phyloP scores from a whole-genome alignment of 1,284 basidiomycete species.

The Pascua guehoae region DNA sequence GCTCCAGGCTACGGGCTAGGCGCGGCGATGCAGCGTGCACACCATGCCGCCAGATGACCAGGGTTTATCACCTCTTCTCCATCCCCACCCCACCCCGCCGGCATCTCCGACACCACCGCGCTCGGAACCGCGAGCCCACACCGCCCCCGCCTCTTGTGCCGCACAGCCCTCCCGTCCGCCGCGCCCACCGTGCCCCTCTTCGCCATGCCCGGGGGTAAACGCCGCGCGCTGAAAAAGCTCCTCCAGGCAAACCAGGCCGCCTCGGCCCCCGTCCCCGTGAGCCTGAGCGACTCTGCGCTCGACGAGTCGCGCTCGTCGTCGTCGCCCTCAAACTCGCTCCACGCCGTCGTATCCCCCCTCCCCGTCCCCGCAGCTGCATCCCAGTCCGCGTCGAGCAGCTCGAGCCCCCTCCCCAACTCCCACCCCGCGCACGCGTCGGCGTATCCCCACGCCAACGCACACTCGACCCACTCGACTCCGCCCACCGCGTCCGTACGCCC shows the following conservation, averaged over 20 bases:
- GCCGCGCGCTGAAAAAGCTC: conserved; percentile 46
- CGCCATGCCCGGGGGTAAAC: conserved; percentile 45
- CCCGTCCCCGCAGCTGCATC: not conserved
- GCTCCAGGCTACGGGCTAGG: too few relatives aligned
- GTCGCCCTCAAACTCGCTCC: not conserved
- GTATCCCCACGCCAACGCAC: too few relatives aligned
- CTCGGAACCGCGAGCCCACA: too few relatives aligned
- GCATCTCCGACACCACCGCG: conserved; percentile 2
- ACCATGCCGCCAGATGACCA: too few relatives aligned
- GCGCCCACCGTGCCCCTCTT: too few relatives aligned
- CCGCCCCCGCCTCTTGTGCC: too few relatives aligned
- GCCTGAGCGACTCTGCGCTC: not conserved
- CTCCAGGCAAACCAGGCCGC: conserved; percentile 12
- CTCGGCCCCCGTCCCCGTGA: not conserved
- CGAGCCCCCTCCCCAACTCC: too few relatives aligned
- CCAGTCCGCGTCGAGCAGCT: not conserved
- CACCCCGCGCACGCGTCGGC: too few relatives aligned
- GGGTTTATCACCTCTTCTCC: not conserved
- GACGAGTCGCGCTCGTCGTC: not conserved
- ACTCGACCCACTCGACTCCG: too few relatives aligned
- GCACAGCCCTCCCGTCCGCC: too few relatives aligned
- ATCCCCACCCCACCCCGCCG: not conserved
- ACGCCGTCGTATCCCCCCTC: not conserved
- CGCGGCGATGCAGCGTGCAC: too few relatives aligned
- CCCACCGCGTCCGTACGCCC: too few relatives aligned